Conservation (phyloP, 768 basidiomycete genomes). For the Rhodotorula diobovata region DNA sequence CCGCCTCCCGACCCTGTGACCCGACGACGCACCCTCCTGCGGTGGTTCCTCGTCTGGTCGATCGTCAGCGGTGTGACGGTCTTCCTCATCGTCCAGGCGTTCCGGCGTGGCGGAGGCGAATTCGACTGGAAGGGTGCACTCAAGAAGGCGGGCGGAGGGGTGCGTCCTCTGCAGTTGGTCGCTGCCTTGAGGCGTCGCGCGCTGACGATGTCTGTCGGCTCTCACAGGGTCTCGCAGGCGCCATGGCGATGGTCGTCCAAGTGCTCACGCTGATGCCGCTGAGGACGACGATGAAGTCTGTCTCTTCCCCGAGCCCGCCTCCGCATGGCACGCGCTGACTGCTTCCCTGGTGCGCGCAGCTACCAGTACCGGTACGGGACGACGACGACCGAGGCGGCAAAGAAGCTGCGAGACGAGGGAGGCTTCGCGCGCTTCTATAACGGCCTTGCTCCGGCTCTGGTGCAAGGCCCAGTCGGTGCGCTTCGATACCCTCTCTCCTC, state of each 20-base stretch:
- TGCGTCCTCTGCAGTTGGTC: slow-evolving; percentile 73
- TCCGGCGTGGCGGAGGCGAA: slow-evolving; percentile 49
- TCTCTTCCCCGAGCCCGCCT: slow-evolving; percentile 43
- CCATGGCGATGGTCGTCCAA: slow-evolving; percentile 83
- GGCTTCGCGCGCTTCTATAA: slow-evolving; percentile 72
- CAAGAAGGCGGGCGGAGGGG: slow-evolving; percentile 75
- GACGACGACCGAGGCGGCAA: slow-evolving; percentile 60
- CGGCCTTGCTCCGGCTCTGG: slow-evolving; percentile 74
- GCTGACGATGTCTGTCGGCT: background rate
- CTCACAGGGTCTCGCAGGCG: slow-evolving; percentile 18
- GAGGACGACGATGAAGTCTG: slow-evolving; percentile 92
- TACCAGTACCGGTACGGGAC: slow-evolving; percentile 60
- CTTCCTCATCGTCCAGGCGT: slow-evolving; percentile 35
- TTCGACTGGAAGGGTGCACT: slow-evolving; percentile 76
- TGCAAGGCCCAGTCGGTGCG: slow-evolving; percentile 59
- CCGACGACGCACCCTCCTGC: slow-evolving; percentile 9
- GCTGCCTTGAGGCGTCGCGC: slow-evolving; percentile 49
- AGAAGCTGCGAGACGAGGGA: slow-evolving; percentile 68
- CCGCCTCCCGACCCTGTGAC: background rate
- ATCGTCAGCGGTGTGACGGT: slow-evolving; percentile 11
- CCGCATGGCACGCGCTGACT: background rate
- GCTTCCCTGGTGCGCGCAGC: slow-evolving; percentile 3
- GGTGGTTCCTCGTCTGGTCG: slow-evolving; percentile 35
- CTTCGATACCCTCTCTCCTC: background rate
- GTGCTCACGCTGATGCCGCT: slow-evolving; percentile 54